A percentile compares a stretch with the other conserved stretches of the same genome.
Conservation (phyloP, 2,329 filamentous ascomycete species). For the Colletotrichum destructivum region DNA sequence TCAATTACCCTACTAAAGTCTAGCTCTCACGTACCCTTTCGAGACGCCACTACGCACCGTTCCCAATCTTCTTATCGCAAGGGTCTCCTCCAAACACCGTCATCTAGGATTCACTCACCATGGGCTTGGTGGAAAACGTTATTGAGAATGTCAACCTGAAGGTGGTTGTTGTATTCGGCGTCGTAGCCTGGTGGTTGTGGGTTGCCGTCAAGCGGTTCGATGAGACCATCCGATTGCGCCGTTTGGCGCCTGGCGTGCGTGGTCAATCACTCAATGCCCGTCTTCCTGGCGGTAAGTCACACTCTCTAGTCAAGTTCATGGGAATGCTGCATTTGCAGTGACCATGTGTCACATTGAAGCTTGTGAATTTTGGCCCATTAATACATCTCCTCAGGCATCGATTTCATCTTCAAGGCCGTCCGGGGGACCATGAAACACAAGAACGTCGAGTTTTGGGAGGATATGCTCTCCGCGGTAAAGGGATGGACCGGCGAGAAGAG, state of each 20-base stretch:
- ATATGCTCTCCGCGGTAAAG: constrained; percentile 60
- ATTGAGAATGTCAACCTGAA: constrained; percentile 61
- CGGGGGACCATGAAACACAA: constrained; percentile 65
- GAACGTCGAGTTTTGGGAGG: constrained; percentile 74
- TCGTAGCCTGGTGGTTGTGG: constrained; percentile 56
- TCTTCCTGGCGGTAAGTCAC: constrained; percentile 62
- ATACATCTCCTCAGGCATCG: constrained; percentile 64
- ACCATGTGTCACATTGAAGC: not conserved
- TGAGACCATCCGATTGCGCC: constrained; percentile 60
- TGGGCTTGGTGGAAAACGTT: constrained; percentile 67
- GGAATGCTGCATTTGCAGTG: no score
- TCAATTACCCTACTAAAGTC: not conserved
- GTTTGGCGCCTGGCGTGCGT: constrained; percentile 58
- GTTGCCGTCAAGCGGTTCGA: constrained; percentile 56
- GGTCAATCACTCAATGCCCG: constrained; percentile 54
- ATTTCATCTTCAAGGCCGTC: constrained; percentile 74
- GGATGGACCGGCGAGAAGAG: constrained; percentile 74
- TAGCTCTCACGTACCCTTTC: not conserved
- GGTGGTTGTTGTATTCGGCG: constrained; percentile 54
- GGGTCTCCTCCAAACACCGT: not conserved
- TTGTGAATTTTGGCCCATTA: not conserved
- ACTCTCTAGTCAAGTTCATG: no score
- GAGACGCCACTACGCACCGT: constrained; percentile 2
- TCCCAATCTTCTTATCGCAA: not conserved
- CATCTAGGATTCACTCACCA: constrained; percentile 46